A percentile compares a stretch with the other conserved stretches of the same genome.
phyloP scores from a whole-genome alignment of 2,329 filamentous ascomycete species.

The Graphilbum sp. region DNA sequence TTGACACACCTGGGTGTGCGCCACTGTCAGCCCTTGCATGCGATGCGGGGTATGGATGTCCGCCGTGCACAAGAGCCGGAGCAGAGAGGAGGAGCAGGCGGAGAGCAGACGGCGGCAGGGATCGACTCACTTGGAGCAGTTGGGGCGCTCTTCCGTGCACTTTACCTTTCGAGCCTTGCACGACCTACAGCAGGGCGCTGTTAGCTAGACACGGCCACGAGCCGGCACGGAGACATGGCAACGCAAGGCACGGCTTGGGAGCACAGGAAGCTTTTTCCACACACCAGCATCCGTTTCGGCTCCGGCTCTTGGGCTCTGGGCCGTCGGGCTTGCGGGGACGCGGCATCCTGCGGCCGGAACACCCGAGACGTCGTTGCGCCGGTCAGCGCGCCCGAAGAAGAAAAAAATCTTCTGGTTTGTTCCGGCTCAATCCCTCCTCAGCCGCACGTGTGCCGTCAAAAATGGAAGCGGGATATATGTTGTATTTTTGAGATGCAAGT shows the following conservation, averaged over 20 bases:
- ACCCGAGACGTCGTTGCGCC: too few relatives aligned
- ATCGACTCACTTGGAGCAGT: conserved; percentile 41
- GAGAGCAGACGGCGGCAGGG: background rate
- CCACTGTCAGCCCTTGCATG: too few relatives aligned
- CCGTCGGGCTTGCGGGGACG: conserved; percentile 47
- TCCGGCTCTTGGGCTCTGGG: conserved; percentile 48
- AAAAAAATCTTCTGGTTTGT: too few relatives aligned
- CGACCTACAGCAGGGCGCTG: conserved; percentile 40
- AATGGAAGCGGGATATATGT: too few relatives aligned
- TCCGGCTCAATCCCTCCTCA: background rate
- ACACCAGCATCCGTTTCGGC: conserved; percentile 53
- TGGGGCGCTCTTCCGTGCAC: conserved; percentile 64
- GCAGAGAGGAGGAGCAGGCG: too few relatives aligned
- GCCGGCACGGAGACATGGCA: background rate
- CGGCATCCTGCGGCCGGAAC: conserved; percentile 30
- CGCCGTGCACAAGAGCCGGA: too few relatives aligned
- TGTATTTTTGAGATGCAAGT: background rate
- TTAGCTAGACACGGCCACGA: too few relatives aligned
- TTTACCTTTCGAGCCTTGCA: conserved; percentile 61
- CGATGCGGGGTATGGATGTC: too few relatives aligned
- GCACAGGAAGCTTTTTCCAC: too few relatives aligned
- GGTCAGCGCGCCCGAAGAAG: too few relatives aligned
- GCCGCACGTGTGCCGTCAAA: background rate
- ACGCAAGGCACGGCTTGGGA: too few relatives aligned
- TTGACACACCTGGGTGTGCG: conserved; percentile 49